Base-by-base conservation (phyloP, 2,329 filamentous ascomycete genomes). In the Pseudogymnoascus sp. region DNA sequence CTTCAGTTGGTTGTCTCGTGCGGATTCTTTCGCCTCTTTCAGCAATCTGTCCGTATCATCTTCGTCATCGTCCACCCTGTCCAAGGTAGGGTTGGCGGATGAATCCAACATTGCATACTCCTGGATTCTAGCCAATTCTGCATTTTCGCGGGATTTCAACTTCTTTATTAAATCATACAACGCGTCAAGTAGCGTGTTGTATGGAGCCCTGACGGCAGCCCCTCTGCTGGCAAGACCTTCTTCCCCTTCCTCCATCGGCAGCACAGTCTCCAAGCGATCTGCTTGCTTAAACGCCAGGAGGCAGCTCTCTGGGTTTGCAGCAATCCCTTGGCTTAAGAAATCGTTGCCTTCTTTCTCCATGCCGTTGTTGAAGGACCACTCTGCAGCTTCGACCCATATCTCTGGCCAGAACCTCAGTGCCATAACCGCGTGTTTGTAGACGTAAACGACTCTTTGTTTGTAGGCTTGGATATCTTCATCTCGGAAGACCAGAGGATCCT, bases 361-460 rank as follows among this genome's bases (percentile, higher is more conserved):
- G 50, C 84, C 84, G 69, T 95, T 92, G 62, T 89, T 84, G 71
- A 92, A 92, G 75, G 91, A 96, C 85, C 93, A 98, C 68, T 96
- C 90, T 0, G 93, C 90, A 8, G 92, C 93, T 65, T 97, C 92
- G 60, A 92, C 93, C 95, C 95, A 99, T 69, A 97, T 87, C 73
- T 96, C 90, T 3, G 95, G 93, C 85, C 93, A 95, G 76, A 98
- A 99, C 60, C 93, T 87, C 62, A 99, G 79, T 3, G 92, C 89
- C 89, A 97, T 96, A 56, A 96, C 78, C 4, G 93, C 91, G 74
- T 97, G 93, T 74, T 92, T 95, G 80, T 96, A 98, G 67, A 91
- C 89, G 74, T 96, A 96, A 6, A 97, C 76, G 43, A 98, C 84
- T 41, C 95, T 88, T 68, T 89, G 84, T 68, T 89, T 89, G 76